Evolutionary conservation across 2,329 filamentous ascomycete genomes (phyloP), one percentile per base, ranked within the genome.

Genomic region (Ceratocystis diversiconidia): DNA sequence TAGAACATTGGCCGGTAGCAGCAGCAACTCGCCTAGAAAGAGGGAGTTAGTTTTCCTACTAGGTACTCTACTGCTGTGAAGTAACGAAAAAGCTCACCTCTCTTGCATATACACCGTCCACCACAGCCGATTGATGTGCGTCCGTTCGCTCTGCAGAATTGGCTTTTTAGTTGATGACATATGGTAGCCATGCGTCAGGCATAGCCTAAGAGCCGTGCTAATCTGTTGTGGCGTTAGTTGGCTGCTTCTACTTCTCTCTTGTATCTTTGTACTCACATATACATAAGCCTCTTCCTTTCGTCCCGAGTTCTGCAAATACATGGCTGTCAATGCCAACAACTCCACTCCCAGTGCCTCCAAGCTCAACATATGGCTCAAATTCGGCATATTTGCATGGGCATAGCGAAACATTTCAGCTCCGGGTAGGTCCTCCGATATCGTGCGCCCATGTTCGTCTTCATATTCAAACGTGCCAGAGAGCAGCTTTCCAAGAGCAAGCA

Each of bases 41-140:
- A 15, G 3, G 5, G 41, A 7, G 52, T 66, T 64, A 66, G 61
- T 46, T 15, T 59, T 22, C 32, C 7, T 36, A 10, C n/a, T 17
- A 5, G 44, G 28, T 17, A n/a, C 30, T 55, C 32, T 19, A 3
- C 28, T 61, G 15, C 3, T 4, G 36, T 5, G 36, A 2, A 28
- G 41, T 8, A 6, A 28, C 12, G n/a, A n/a, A 36, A 30, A 12
- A 3, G 22, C 67, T 57, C n/a, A 71, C 71, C 71, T 68, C 65
- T 73, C 72, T 64, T 73, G 72, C 71, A 72, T 72, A 8, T 72
- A 72, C 2, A 72, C 69, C 2, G 71, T 72, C 71, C 71, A 72
- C 70, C 70, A 72, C 17, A 72, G 67, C 5, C 71, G 69, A 1
- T 72, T 72, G 25, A 71, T 68, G 10, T 72, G 71, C 1, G 66